A percentile compares a stretch with the other conserved stretches of the same genome.
Evolutionary conservation across 2,329 filamentous ascomycete species (phyloP).

Genomic region (Fonsecaea multimorphosa): DNA sequence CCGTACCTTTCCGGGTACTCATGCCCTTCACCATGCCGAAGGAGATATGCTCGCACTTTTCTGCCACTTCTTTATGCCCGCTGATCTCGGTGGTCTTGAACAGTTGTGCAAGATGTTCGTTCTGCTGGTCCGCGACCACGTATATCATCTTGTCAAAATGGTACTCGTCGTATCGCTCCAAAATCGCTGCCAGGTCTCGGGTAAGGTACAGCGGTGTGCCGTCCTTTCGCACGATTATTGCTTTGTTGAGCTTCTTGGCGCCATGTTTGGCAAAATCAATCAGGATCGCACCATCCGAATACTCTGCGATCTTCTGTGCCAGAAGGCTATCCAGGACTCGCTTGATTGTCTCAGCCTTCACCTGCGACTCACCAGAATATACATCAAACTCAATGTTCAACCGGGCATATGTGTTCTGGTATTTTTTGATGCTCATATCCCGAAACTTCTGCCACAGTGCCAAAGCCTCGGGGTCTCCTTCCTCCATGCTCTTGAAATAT

Average conservation of each 20-base stretch:
- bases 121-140: conserved; percentile 68
- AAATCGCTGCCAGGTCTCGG: conserved; percentile 70
- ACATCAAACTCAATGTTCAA: conserved; percentile 70
- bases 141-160: conserved; percentile 73
- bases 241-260: conserved; percentile 70
- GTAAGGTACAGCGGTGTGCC: conserved; percentile 73
- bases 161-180: conserved; percentile 67
- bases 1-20: conserved; percentile 70
- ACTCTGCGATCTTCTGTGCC: conserved; percentile 66
- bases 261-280: conserved; percentile 73
- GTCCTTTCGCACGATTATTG: conserved; percentile 69
- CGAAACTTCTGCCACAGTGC: conserved; percentile 69
- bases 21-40: conserved; percentile 72
- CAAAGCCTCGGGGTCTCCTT: conserved; percentile 64
- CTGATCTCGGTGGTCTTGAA: conserved; percentile 70
- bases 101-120: conserved; percentile 68
- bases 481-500: conserved; percentile 73
- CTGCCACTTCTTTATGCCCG: conserved; percentile 65
- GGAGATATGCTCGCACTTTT: conserved; percentile 67
- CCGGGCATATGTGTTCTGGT: conserved; percentile 67
- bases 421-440: conserved; percentile 68
- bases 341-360: conserved; percentile 67
- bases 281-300: conserved; percentile 69
- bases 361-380: conserved; percentile 72
- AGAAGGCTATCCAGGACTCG: conserved; percentile 65